phyloP scores from a whole-genome alignment of 495 filamentous ascomycete species.

The Venustampulla echinocandica region DNA sequence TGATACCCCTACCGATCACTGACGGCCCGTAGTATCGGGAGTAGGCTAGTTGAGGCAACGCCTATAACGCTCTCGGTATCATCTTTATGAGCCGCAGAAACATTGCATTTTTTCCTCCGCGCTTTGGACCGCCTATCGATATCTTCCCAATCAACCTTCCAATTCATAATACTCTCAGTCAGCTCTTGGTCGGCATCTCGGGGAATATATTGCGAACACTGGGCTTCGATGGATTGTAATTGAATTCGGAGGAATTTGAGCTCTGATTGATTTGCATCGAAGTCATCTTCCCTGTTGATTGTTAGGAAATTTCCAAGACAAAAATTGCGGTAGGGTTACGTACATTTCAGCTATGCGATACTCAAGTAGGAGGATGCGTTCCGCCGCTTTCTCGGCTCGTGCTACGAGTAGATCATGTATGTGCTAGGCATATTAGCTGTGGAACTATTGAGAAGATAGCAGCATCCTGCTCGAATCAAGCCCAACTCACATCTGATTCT shows the following conservation, averaged over 20 bases:
- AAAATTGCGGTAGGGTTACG: constrained; percentile 12
- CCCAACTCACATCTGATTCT: constrained; percentile 38
- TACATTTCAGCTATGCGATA: constrained; percentile 38
- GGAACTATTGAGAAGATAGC: not conserved
- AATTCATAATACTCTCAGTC: constrained; percentile 23
- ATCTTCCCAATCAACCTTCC: constrained; percentile 25
- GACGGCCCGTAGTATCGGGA: no score
- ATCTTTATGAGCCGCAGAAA: no score
- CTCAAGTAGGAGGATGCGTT: constrained; percentile 43
- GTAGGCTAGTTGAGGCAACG: no score
- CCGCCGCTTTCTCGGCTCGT: constrained; percentile 41
- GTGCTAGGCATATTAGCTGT: constrained; percentile 30
- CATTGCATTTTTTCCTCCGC: constrained; percentile 11
- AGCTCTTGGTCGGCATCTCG: constrained; percentile 18
- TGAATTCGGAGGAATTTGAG: constrained; percentile 44
- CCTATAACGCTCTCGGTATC: not conserved
- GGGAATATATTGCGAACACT: constrained; percentile 34
- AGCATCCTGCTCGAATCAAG: no score
- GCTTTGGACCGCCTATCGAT: constrained; percentile 19
- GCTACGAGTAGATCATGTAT: constrained; percentile 43
- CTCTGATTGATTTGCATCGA: constrained; percentile 32
- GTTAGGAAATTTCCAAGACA: not conserved
- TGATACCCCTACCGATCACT: no score
- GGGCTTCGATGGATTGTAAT: constrained; percentile 44
- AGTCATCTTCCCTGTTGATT: constrained; percentile 27